Base-by-base conservation (phyloP, 192 early-diverging fungal species). In the Coemansia sp. region DNA sequence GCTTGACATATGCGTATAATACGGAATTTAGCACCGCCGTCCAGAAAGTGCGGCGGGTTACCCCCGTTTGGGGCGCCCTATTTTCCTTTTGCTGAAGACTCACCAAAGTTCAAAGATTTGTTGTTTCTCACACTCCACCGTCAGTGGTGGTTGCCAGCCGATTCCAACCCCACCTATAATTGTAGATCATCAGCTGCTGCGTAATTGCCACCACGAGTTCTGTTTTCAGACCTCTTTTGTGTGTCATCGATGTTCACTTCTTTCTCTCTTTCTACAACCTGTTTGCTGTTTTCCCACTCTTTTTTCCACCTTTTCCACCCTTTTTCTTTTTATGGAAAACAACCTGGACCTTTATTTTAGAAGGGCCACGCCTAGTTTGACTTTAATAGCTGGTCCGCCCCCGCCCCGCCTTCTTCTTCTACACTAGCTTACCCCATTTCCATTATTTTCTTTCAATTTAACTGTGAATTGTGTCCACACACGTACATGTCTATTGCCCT, bases 391-490 rank as follows among this genome's bases (percentile, higher is more conserved):
- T 52, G 23, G 49, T 25, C 49, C 20, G 8, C 22, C 22, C 49
- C 49, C 4, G 4, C 9, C 49, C 49, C 49, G 9, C 20, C 8
- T 25, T 25, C 15, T 8, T 17, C 2, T 48, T 48, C 45, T 17
- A 48, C 15, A 22, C 53, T 29, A 32, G 9, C 19, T 54, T 14
- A 13, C 34, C 36, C 14, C 17, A 25, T 33, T 63, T 59, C 23
- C 61, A 67, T 67, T 63, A 48, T 61, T 22, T 61, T 63, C 29
- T 43, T 64, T 61, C 58, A 61, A 55, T 67, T 66, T 67, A 32
- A 25, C 11, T 61, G 32, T n/a, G 60, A 29, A 59, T 42, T 67
- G 22, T 15, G 23, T 10, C 42, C 11, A 17, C 14, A 45, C 10
- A 66, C 38, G 49, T 36, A 65, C 33, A 43, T 36, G 36, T 60